Percentiles rank a stretch among this genome's conserved stretches.
Conservation (phyloP, 164 flowering plant genomes). For the Saururus chinensis region DNA sequence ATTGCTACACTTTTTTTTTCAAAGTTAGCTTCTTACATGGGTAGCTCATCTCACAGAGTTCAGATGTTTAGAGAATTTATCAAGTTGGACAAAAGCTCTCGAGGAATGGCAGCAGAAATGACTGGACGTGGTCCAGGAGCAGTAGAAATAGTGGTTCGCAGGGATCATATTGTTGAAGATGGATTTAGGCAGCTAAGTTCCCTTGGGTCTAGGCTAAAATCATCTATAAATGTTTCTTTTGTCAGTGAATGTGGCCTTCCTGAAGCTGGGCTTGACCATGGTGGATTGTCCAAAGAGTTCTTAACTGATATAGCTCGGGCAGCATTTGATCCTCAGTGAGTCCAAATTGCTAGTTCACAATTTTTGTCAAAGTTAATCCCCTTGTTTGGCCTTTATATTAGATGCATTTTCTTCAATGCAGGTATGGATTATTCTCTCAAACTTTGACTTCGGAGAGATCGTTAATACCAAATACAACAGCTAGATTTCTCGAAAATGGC, state of each 20-base stretch:
- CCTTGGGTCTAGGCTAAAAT: constrained; percentile 77
- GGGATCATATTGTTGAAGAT: constrained; percentile 92
- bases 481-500: constrained; percentile 71
- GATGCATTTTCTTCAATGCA: constrained; percentile 11
- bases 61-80: constrained; percentile 95
- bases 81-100: constrained; percentile 75
- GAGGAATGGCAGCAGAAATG: constrained; percentile 86
- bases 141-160: constrained; percentile 76
- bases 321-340: constrained; percentile 88
- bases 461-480: constrained; percentile 74
- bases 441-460: constrained; percentile 80
- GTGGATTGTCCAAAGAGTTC: constrained; percentile 94
- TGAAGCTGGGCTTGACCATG: constrained; percentile 98
- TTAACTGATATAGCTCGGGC: constrained; percentile 84
- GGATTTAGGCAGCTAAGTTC: constrained; percentile 79
- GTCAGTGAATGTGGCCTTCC: constrained; percentile 95
- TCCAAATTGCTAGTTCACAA: constrained; percentile 1
- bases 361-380: neutral
- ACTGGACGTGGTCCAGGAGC: constrained; percentile 68
- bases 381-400: neutral
- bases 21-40: neutral
- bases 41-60: constrained; percentile 46
- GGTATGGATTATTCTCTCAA: constrained; percentile 89
- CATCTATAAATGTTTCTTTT: constrained; percentile 87
- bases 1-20: neutral